phyloP scores from a whole-genome alignment of 345 rosid species.

The Salix brachista region DNA sequence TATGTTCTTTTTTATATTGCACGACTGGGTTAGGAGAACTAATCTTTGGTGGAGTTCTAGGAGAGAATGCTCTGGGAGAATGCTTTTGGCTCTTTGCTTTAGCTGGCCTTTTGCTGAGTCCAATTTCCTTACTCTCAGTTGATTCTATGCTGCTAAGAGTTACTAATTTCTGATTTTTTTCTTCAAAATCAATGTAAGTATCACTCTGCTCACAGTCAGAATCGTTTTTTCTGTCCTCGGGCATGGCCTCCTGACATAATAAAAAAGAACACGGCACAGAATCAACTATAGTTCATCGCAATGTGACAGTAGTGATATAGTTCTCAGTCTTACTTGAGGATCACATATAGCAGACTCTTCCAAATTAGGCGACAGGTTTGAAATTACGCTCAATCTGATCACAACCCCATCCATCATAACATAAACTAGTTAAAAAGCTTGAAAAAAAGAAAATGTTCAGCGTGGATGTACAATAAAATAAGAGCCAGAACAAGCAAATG shows the following conservation, averaged over 20 bases:
- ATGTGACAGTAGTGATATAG: neutral
- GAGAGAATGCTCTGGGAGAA: constrained; percentile 32
- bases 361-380: constrained; percentile 17
- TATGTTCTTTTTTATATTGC: constrained; percentile 23
- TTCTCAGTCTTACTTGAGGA: constrained; percentile 36
- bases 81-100: constrained; percentile 16
- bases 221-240: constrained; percentile 28
- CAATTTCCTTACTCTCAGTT: constrained; percentile 12
- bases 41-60: constrained; percentile 29
- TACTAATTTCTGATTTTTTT: constrained; percentile 4
- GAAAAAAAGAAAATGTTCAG: neutral
- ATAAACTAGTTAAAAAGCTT: neutral
- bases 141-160: constrained; percentile 21
- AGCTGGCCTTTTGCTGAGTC: constrained; percentile 4
- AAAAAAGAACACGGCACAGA: neutral
- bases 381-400: constrained; percentile 31
- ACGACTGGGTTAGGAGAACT: constrained; percentile 30
- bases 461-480: neutral
- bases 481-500: neutral
- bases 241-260: constrained; percentile 29
- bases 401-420: constrained; percentile 10
- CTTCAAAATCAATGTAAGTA: constrained; percentile 28
- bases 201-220: constrained; percentile 32
- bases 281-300: neutral
- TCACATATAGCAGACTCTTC: constrained; percentile 34